Conservation (phyloP, 2,329 filamentous ascomycete genomes). For the Acarospora socialis region DNA sequence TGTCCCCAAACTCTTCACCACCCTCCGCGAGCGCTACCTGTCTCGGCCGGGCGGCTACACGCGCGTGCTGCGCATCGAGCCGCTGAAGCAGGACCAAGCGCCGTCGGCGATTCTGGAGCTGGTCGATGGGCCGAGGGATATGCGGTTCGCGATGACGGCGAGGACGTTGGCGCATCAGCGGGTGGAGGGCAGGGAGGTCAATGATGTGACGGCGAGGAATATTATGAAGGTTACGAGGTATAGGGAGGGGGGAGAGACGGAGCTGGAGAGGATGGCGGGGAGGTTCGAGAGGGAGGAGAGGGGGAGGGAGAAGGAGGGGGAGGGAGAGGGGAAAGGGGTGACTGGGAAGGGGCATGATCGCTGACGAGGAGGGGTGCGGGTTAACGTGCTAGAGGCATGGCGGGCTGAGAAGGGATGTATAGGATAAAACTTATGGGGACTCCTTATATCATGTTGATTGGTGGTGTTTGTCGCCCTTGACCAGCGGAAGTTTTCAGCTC, state of each 20-base stretch:
- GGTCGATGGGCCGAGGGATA: constrained; percentile 85
- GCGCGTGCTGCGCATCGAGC: constrained; percentile 81
- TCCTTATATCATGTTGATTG: too few relatives aligned
- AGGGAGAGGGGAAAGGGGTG: constrained; percentile 18
- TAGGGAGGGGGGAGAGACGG: constrained; percentile 49
- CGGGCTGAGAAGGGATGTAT: too few relatives aligned
- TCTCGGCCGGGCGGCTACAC: constrained; percentile 83
- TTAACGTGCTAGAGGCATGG: too few relatives aligned
- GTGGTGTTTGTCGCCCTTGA: too few relatives aligned
- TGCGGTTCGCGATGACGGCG: constrained; percentile 88
- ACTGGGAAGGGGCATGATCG: constrained; percentile 16
- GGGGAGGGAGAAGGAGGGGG: constrained; percentile 21
- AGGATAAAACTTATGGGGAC: too few relatives aligned
- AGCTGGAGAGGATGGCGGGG: constrained; percentile 48
- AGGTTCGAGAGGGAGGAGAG: constrained; percentile 23
- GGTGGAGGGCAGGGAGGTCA: constrained; percentile 37
- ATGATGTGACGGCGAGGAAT: constrained; percentile 62
- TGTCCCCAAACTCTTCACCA: constrained; percentile 79
- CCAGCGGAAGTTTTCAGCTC: too few relatives aligned
- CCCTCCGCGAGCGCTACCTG: constrained; percentile 65
- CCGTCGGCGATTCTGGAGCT: constrained; percentile 84
- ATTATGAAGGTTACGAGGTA: constrained; percentile 70
- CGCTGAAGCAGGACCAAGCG: constrained; percentile 77
- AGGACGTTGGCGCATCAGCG: constrained; percentile 56
- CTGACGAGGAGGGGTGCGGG: too few relatives aligned